These are phyloP conservation scores for Dichotomopilus funicola DNA, from an alignment of 2,329 filamentous ascomycete genomes.

Conservation along the genomic window DNA sequence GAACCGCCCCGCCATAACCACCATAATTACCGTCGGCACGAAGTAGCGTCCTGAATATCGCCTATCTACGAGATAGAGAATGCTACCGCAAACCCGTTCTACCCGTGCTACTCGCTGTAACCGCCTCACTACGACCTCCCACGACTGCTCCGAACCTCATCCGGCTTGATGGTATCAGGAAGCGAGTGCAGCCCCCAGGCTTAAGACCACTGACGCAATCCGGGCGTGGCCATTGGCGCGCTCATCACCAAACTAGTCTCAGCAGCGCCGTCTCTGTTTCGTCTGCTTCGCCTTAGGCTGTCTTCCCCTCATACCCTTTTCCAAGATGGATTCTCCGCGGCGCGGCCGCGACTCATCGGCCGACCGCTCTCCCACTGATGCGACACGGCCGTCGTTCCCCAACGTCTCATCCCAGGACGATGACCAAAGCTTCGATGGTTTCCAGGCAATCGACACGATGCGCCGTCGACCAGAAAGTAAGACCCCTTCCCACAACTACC, in stretches of 20 bases:
- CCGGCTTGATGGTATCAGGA: background rate
- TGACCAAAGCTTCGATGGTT: constrained; percentile 46
- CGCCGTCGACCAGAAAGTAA: constrained; percentile 54
- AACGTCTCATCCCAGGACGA: constrained; percentile 33
- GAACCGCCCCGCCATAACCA: too few relatives aligned
- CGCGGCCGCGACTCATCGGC: constrained; percentile 31
- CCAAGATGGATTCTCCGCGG: constrained; percentile 40
- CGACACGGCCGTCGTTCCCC: constrained; percentile 36
- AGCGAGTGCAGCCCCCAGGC: background rate
- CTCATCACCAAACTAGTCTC: too few relatives aligned
- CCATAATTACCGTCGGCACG: too few relatives aligned
- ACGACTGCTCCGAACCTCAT: background rate
- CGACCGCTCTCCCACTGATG: constrained; percentile 45
- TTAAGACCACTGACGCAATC: background rate
- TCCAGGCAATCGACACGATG: constrained; percentile 54
- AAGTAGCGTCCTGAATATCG: too few relatives aligned
- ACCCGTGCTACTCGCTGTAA: background rate
- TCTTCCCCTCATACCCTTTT: background rate
- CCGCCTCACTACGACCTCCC: background rate
- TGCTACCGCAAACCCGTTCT: background rate
- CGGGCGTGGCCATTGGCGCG: background rate
- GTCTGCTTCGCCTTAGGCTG: background rate
- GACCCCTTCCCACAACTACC: constrained; percentile 13
- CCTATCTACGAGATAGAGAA: too few relatives aligned
- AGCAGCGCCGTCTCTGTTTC: background rate